phyloP scores from a whole-genome alignment of 176 grass and related monocot species.

The Cymbopogon citratus region DNA sequence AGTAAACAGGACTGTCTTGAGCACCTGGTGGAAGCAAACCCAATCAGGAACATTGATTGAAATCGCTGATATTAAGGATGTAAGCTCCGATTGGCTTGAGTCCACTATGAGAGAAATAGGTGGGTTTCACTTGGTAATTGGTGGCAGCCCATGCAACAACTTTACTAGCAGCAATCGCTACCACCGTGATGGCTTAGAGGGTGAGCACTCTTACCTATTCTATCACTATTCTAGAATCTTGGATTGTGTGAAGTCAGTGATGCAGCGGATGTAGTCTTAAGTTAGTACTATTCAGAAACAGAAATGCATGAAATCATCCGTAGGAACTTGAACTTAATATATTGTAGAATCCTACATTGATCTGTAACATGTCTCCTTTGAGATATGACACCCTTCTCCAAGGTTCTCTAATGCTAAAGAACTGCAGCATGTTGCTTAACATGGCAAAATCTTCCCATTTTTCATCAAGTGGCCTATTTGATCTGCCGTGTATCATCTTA shows the following conservation, averaged over 20 bases:
- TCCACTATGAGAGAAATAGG: not conserved
- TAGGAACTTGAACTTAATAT: not conserved
- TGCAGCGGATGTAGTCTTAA: not conserved
- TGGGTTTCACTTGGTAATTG: not conserved
- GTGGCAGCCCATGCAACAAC: conserved; percentile 4
- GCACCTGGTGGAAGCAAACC: conserved; percentile 79
- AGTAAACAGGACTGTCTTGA: conserved; percentile 48
- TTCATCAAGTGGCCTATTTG: not conserved
- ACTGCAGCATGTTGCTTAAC: conserved; percentile 51
- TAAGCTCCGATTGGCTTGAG: conserved; percentile 27
- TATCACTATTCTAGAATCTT: not conserved
- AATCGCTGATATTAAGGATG: conserved; percentile 42
- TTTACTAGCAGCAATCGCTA: not conserved
- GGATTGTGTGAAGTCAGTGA: not conserved
- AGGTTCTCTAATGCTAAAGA: conserved; percentile 43
- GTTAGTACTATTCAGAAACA: not conserved
- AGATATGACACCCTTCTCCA: conserved; percentile 83
- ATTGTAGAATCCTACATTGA: not conserved
- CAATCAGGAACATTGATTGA: conserved; percentile 62
- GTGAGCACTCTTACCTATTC: not conserved
- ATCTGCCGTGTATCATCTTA: conserved; percentile 8
- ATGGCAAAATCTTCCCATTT: not conserved
- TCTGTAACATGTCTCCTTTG: conserved; percentile 10
- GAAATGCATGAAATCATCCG: not conserved
- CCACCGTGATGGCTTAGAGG: not conserved